Evolutionary conservation across 768 basidiomycete genomes (phyloP), one percentile per base, ranked within the genome.

Genomic region (Agrocybe pediades): DNA sequence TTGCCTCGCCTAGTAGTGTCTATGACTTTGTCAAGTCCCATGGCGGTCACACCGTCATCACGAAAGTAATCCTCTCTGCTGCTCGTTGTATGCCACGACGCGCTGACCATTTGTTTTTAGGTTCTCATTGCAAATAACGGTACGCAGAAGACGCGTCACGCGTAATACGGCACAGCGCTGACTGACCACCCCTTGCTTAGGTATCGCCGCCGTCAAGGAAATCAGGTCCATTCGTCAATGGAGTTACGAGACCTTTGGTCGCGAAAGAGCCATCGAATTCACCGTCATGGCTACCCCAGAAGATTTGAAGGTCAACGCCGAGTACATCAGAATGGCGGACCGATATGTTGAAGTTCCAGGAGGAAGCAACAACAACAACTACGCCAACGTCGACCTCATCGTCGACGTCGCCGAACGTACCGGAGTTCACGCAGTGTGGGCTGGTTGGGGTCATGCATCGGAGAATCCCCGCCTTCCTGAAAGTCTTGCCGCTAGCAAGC

Each of bases 281-380:
- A 96, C 95, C 33, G 97, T 98, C 55, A 98, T 99, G 97, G 95
- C 97, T 46, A 99, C 97, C 11, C 97, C 97, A 20, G 97, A 99
- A 69, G 96, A 98, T 75, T 78, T 98, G 59, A 93, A 94, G 71
- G 95, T 98, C 71, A 99, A 99, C 65, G 97, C 97, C 26, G 97
- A 99, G 66, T 99, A 99, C 73, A 99, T 99, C 71, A 90, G 97
- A 57, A 99, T 99, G 97, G 97, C 97, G 40, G 97, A 99, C 70
- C 89, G 95, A 63, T 98, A 97, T 68, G 90, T 99, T 66, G 97
- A 99, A 72, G 97, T 99, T 8, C 95, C 97, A 17, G 97, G 97
- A 55, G 97, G 97, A 56, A 85, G 90, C 17, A 99, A 99, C 71
- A 99, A 98, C 80, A 95, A 98, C 82, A 98, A 99, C 72, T 98